phyloP scores from a whole-genome alignment of 495 filamentous ascomycete species.

The Penicillium diatomitis region DNA sequence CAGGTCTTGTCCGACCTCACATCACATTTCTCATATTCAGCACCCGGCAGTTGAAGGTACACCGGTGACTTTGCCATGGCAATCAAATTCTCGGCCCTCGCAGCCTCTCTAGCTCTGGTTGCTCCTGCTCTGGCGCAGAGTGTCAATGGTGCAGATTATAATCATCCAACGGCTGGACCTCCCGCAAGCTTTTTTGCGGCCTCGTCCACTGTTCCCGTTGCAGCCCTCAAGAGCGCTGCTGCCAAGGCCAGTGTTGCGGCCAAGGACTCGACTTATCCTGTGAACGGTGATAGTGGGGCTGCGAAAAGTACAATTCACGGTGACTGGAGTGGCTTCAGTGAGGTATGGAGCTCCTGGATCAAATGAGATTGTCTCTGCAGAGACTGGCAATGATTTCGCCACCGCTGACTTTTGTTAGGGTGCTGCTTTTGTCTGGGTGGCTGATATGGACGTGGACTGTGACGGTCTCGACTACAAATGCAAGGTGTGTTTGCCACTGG shows the following conservation, averaged over 20 bases:
- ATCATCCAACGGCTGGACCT: conserved; percentile 18
- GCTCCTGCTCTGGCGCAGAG: conserved; percentile 9
- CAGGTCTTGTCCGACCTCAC: too few species aligned
- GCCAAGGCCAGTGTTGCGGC: conserved; percentile 16
- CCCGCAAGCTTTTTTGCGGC: conserved; percentile 24
- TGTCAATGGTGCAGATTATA: conserved; percentile 17
- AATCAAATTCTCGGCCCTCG: not conserved
- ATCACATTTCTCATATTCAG: too few species aligned
- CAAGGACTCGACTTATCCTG: conserved; percentile 17
- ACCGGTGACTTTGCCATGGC: not conserved
- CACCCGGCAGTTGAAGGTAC: too few species aligned
- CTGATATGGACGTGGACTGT: conserved; percentile 35
- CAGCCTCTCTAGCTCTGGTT: conserved; percentile 5
- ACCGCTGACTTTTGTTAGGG: conserved; percentile 10
- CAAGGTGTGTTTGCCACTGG: conserved; percentile 8
- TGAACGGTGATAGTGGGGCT: conserved; percentile 10
- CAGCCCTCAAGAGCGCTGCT: conserved; percentile 19
- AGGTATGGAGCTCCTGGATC: conserved; percentile 5
- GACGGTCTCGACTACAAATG: conserved; percentile 28
- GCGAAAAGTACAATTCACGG: conserved; percentile 21
- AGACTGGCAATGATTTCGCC: too few species aligned
- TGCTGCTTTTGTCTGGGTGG: conserved; percentile 25
- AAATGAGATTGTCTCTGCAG: too few species aligned
- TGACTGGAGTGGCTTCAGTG: conserved; percentile 21
- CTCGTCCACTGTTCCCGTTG: conserved; percentile 15